Evolutionary conservation across 176 grass and related monocot species (phyloP).

Genomic region (Microstegium vimineum): DNA sequence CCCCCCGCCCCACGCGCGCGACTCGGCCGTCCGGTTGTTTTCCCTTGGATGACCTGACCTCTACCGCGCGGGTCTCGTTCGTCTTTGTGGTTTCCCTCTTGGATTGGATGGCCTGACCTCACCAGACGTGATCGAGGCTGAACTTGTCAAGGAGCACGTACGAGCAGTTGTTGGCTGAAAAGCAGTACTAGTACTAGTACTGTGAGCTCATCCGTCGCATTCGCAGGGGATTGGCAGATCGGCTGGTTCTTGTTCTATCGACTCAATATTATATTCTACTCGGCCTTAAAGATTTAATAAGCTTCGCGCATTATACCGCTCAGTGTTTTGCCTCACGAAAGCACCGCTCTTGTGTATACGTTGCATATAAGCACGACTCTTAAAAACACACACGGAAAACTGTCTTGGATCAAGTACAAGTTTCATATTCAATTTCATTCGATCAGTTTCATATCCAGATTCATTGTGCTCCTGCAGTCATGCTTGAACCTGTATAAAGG

Average conservation of each 20-base stretch:
- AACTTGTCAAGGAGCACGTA: not conserved
- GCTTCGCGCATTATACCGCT: too few relatives aligned
- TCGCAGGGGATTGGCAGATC: slow-evolving; percentile 33
- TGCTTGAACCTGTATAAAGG: not conserved
- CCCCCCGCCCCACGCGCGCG: too few relatives aligned
- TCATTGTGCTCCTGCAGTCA: not conserved
- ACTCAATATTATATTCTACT: not conserved
- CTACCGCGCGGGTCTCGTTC: not conserved
- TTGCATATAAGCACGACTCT: not conserved
- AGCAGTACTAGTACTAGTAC: not conserved
- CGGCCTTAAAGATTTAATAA: too few relatives aligned
- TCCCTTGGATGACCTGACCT: not conserved
- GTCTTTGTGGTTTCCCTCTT: not conserved
- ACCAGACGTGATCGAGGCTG: not conserved
- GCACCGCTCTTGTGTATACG: not conserved
- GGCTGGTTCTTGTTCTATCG: not conserved
- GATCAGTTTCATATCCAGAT: not conserved
- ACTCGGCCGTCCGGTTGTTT: not conserved
- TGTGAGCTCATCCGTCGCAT: slow-evolving; percentile 8
- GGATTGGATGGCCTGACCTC: not conserved
- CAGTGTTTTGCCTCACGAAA: not conserved
- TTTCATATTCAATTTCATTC: too few relatives aligned
- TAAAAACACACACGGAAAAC: not conserved
- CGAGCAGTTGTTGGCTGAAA: not conserved
- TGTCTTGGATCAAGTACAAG: not conserved